These are phyloP conservation scores for Nigrograna mackinnonii DNA, from an alignment of 2,329 filamentous ascomycete species.

Conservation along the genomic window DNA sequence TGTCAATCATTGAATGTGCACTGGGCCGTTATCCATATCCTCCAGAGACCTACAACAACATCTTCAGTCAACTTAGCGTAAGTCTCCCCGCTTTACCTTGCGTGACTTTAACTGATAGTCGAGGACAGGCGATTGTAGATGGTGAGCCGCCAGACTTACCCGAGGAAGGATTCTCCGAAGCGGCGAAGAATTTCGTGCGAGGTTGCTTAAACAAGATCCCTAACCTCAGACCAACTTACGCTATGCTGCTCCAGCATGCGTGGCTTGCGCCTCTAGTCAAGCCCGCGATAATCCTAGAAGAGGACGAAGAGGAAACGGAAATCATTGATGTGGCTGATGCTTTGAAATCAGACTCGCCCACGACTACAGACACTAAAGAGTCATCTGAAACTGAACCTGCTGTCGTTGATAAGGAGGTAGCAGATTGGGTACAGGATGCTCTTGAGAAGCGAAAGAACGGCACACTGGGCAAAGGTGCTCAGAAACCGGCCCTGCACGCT, in stretches of 20 bases:
- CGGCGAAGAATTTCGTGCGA: constrained; percentile 83
- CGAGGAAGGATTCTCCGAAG: constrained; percentile 73
- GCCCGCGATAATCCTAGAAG: constrained; percentile 73
- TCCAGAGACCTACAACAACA: constrained; percentile 96
- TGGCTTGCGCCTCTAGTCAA: constrained; percentile 81
- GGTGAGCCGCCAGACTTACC: constrained; percentile 95
- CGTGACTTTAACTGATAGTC: too few species aligned
- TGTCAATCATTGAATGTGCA: constrained; percentile 95
- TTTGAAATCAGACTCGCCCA: constrained; percentile 37
- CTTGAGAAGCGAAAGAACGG: constrained; percentile 69
- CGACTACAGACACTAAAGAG: constrained; percentile 32
- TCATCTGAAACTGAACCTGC: constrained; percentile 26
- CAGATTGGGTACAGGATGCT: constrained; percentile 77
- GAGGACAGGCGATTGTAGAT: constrained; percentile 95
- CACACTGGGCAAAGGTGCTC: constrained; percentile 48
- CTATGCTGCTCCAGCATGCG: constrained; percentile 83
- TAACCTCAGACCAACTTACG: constrained; percentile 89
- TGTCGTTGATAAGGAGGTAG: constrained; percentile 78
- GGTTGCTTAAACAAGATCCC: constrained; percentile 93
- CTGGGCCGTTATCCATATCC: constrained; percentile 95
- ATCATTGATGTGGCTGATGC: too few species aligned
- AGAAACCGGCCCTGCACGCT: constrained; percentile 83
- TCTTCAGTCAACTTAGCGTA: constrained; percentile 96
- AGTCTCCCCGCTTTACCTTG: constrained; percentile 45
- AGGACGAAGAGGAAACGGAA: constrained; percentile 63